phyloP scores from a whole-genome alignment of 2,329 filamentous ascomycete genomes.

The Leptographium radiaticola region DNA sequence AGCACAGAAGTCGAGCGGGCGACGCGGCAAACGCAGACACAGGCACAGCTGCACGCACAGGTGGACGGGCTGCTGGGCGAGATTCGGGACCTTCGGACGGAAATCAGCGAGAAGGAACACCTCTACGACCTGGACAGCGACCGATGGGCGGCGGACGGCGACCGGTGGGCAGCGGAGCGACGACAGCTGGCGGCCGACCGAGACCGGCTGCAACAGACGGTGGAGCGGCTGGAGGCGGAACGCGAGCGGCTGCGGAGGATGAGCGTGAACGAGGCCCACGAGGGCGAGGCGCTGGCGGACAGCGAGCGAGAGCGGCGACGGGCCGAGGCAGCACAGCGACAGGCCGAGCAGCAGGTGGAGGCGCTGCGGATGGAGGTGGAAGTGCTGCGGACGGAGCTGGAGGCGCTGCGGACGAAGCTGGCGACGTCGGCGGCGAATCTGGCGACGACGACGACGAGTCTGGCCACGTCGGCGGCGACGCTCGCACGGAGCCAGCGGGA shows the following conservation, averaged over 20 bases:
- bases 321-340: constrained; percentile 53
- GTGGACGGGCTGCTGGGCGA: constrained; percentile 41
- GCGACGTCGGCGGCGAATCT: constrained; percentile 18
- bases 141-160: constrained; percentile 58
- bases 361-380: constrained; percentile 29
- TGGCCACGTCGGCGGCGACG: constrained; percentile 13
- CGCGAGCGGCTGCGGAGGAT: constrained; percentile 57
- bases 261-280: constrained; percentile 56
- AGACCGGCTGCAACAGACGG: constrained; percentile 53
- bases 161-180: constrained; percentile 58
- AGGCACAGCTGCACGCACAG: constrained; percentile 19
- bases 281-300: constrained; percentile 59
- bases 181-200: constrained; percentile 53
- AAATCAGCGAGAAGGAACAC: constrained; percentile 56
- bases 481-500: constrained; percentile 44
- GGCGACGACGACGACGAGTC: constrained; percentile 31
- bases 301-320: constrained; percentile 31
- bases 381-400: constrained; percentile 21
- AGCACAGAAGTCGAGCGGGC: constrained; percentile 44
- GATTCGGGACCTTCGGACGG: constrained; percentile 48
- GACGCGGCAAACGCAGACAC: constrained; percentile 6
- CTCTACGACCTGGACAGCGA: constrained; percentile 59
- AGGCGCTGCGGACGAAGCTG: constrained; percentile 21
- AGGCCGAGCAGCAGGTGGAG: constrained; percentile 42
- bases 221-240: constrained; percentile 54